phyloP scores from a whole-genome alignment of 2,329 filamentous ascomycete species.

The Colletotrichum limetticola region DNA sequence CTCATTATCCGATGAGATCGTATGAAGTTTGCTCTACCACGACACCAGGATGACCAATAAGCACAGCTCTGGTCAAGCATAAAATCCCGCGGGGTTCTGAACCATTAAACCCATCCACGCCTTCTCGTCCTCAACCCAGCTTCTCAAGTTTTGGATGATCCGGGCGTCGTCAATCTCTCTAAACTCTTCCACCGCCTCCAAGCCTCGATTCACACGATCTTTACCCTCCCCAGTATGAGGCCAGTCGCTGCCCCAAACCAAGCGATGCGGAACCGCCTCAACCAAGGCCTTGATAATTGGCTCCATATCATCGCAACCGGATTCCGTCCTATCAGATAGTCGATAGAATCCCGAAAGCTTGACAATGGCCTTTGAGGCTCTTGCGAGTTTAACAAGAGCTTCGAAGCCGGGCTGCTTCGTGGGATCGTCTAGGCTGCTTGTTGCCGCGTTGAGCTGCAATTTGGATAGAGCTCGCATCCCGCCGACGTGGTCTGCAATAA shows the following conservation, averaged over 20 bases:
- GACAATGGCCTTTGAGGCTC: background rate
- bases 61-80: background rate
- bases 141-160: background rate
- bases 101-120: background rate
- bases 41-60: background rate
- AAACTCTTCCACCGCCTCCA: background rate
- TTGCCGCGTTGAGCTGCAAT: background rate
- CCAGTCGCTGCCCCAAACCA: slow-evolving; percentile 29
- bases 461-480: slow-evolving; percentile 11
- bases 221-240: slow-evolving; percentile 25
- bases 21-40: too few relatives aligned
- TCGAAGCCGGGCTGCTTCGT: slow-evolving; percentile 8
- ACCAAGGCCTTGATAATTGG: slow-evolving; percentile 1
- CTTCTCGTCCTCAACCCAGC: background rate
- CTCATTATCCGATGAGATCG: too few relatives aligned
- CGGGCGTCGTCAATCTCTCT: background rate
- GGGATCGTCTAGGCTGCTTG: background rate
- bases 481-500: slow-evolving; percentile 25
- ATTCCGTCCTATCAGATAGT: background rate
- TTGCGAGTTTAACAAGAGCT: background rate
- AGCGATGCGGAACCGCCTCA: background rate
- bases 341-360: slow-evolving; percentile 11
- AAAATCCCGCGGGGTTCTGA: background rate
- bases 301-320: slow-evolving; percentile 15
- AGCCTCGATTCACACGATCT: background rate